Evolutionary conservation across 2,329 filamentous ascomycete species (phyloP).

Genomic region (Tolypocladium pustulatum): DNA sequence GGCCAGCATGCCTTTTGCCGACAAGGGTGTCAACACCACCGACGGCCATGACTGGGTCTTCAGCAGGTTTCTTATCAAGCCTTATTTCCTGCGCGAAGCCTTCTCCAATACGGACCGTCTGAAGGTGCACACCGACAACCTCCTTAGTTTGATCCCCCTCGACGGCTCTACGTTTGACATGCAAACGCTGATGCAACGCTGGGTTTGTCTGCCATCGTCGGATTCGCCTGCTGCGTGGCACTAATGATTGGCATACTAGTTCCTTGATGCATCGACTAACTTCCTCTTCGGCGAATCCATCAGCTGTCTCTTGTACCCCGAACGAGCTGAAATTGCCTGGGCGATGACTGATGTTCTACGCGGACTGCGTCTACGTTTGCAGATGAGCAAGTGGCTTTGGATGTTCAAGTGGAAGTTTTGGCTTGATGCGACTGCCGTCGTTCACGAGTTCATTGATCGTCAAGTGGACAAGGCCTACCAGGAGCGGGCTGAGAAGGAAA

Average conservation of each 20-base stretch:
- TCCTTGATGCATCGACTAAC: neutral
- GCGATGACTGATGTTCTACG: neutral
- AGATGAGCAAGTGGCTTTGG: neutral
- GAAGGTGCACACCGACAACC: neutral
- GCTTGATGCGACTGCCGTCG: neutral
- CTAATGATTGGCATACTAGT: neutral
- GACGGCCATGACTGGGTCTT: neutral
- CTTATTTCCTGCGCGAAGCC: neutral
- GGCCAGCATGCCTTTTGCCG: neutral
- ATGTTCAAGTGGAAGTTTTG: neutral
- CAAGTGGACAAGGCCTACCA: neutral
- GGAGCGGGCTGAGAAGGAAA: neutral
- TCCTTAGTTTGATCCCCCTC: neutral
- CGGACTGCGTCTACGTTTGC: neutral
- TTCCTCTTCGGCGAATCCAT: neutral
- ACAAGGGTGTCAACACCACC: neutral
- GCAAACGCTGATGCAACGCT: neutral
- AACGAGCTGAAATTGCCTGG: neutral
- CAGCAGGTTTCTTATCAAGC: neutral
- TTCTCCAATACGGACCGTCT: neutral
- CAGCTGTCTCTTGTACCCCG: neutral
- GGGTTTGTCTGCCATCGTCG: neutral
- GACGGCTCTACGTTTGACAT: neutral
- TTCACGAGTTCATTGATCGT: neutral
- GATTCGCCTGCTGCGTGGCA: too few species aligned